Conservation (phyloP, 345 rosid species). For the Brassica juncea region DNA sequence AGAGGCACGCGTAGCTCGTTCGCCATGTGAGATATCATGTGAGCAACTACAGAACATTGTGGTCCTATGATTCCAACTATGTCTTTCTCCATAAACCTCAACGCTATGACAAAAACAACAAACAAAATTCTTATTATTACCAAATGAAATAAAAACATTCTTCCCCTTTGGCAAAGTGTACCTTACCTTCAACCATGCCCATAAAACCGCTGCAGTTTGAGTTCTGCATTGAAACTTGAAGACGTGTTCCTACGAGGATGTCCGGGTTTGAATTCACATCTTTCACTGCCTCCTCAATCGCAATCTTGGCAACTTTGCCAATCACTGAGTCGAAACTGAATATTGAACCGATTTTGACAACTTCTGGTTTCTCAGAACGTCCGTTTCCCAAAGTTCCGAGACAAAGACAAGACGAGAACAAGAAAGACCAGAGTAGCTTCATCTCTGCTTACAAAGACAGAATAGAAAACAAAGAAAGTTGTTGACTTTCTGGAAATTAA, state of each 20-base stretch:
- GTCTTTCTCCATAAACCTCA: constrained; percentile 85
- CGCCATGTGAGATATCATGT: constrained; percentile 66
- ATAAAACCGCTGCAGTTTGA: constrained; percentile 84
- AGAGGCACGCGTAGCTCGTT: constrained; percentile 79
- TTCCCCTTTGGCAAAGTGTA: constrained; percentile 26
- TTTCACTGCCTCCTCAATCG: constrained; percentile 81
- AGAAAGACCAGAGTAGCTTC: constrained; percentile 42
- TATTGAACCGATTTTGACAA: constrained; percentile 71
- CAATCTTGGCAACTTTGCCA: constrained; percentile 84
- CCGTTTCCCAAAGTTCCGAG: constrained; percentile 43
- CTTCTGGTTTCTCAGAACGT: constrained; percentile 54
- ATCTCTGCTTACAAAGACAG: constrained; percentile 24
- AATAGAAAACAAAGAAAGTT: not conserved
- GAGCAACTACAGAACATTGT: constrained; percentile 82
- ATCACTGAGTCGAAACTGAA: constrained; percentile 64
- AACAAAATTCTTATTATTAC: constrained; percentile 2
- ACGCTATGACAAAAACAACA: constrained; percentile 47
- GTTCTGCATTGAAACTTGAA: constrained; percentile 50
- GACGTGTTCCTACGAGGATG: constrained; percentile 63
- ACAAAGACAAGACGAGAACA: constrained; percentile 35
- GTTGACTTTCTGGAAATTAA: constrained; percentile 14
- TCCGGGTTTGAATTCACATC: constrained; percentile 74
- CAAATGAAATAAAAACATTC: not conserved
- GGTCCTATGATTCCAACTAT: constrained; percentile 80
- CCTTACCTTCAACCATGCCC: constrained; percentile 79